Percentiles rank a stretch among this genome's conserved stretches.
These are phyloP conservation scores for Peniophora sp. DNA, from an alignment of 1,284 basidiomycete species.

Conservation along the genomic window DNA sequence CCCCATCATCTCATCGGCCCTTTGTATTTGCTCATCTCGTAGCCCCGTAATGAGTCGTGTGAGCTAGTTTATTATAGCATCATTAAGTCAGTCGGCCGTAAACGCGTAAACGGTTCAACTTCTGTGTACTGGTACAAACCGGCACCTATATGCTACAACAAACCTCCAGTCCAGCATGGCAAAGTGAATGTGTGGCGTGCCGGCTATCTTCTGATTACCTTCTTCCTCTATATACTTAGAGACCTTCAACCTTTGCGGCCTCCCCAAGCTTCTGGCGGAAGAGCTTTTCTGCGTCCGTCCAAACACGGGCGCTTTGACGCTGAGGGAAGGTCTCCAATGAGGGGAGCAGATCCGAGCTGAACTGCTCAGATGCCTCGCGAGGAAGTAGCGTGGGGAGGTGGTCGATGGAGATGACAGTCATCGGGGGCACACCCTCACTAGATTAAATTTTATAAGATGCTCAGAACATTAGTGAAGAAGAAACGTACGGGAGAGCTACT, in stretches of 20 bases:
- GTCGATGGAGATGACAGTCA: constrained; percentile 95
- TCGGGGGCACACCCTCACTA: constrained; percentile 50
- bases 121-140: too few species aligned
- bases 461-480: constrained; percentile 3
- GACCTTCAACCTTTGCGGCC: constrained; percentile 38
- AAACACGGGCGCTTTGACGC: constrained; percentile 66
- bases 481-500: constrained; percentile 69
- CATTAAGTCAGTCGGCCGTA: too few species aligned
- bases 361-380: constrained; percentile 95
- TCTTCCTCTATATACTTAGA: constrained; percentile 5
- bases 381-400: constrained; percentile 95
- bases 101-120: too few species aligned
- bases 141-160: too few species aligned
- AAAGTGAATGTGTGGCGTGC: constrained; percentile 21
- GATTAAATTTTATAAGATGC: not conserved
- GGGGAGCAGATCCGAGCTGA: constrained; percentile 85
- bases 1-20: too few species aligned
- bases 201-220: not conserved
- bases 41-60: too few species aligned
- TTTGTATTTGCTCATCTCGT: too few species aligned
- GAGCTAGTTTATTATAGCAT: too few species aligned
- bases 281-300: constrained; percentile 86
- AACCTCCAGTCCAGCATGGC: constrained; percentile 30
- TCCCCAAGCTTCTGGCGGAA: constrained; percentile 75
- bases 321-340: constrained; percentile 77